phyloP scores from a whole-genome alignment of 129 eudicot species.

The Scalesia atractyloides region DNA sequence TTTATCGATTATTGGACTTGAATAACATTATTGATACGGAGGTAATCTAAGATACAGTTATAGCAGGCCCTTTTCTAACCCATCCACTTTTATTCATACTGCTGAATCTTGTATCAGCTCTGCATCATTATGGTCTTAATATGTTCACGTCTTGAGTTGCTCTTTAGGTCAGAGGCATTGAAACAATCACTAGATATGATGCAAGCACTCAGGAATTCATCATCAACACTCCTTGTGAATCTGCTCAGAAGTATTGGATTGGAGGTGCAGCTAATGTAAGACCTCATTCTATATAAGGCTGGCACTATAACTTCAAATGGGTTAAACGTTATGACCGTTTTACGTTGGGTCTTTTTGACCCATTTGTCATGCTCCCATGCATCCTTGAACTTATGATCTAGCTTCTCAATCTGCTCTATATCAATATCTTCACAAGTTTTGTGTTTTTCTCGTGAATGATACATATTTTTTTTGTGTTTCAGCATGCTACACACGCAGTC shows the following conservation, averaged over 20 bases:
- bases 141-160: constrained; percentile 14
- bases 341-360: too few relatives aligned
- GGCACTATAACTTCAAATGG: too few relatives aligned
- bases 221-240: constrained; percentile 87
- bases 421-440: not conserved
- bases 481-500: constrained; percentile 92
- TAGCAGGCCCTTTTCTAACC: not conserved
- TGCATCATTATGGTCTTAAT: not conserved
- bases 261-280: constrained; percentile 96
- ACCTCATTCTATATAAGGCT: not conserved
- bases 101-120: not conserved
- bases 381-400: too few relatives aligned
- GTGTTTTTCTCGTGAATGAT: not conserved
- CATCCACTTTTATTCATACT: not conserved
- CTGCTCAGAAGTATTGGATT: constrained; percentile 99
- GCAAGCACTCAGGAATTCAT: constrained; percentile 72
- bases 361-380: too few relatives aligned
- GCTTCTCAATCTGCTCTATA: not conserved
- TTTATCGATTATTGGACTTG: too few relatives aligned
- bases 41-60: not conserved
- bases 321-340: too few relatives aligned
- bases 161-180: constrained; percentile 92
- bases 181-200: constrained; percentile 82
- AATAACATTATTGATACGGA: not conserved
- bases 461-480: constrained; percentile 20